Conservation (phyloP, 2,329 filamentous ascomycete genomes). For the Monosporascus sp. region DNA sequence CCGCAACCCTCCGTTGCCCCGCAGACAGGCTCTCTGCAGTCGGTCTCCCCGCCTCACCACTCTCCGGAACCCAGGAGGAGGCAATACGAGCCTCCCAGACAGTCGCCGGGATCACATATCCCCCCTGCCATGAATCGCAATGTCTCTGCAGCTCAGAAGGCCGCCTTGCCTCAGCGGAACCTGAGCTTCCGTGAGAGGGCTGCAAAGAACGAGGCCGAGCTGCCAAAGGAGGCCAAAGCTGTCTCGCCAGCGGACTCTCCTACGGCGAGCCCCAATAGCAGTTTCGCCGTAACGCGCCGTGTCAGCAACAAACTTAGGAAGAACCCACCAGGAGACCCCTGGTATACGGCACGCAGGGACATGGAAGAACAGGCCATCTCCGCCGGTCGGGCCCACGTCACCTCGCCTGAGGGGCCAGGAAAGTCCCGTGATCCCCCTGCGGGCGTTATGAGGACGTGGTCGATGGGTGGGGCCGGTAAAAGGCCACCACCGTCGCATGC, state of each 20-base stretch:
- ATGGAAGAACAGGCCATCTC: constrained; percentile 33
- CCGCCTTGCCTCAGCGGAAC: constrained; percentile 45
- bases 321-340: constrained; percentile 47
- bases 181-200: constrained; percentile 57
- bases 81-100: constrained; percentile 20
- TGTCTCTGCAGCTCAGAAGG: constrained; percentile 17
- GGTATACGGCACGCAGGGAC: constrained; percentile 37
- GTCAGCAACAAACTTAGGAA: constrained; percentile 57
- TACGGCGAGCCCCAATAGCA: constrained; percentile 21
- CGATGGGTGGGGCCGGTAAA: constrained; percentile 3
- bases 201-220: constrained; percentile 32
- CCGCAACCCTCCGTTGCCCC: constrained; percentile 8
- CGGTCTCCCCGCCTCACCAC: constrained; percentile 18
- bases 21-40: no score
- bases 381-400: constrained; percentile 18
- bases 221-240: constrained; percentile 6
- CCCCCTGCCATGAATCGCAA: constrained; percentile 19
- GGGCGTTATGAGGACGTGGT: neutral
- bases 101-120: constrained; percentile 22
- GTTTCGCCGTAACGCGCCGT: constrained; percentile 37
- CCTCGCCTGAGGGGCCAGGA: neutral
- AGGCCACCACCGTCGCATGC: neutral
- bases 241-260: constrained; percentile 20
- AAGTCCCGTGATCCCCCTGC: neutral
- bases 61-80: constrained; percentile 23